Percentiles rank a stretch among this genome's conserved stretches.
Evolutionary conservation across 345 rosid genomes (phyloP).

Genomic region (Linum trigynum): DNA sequence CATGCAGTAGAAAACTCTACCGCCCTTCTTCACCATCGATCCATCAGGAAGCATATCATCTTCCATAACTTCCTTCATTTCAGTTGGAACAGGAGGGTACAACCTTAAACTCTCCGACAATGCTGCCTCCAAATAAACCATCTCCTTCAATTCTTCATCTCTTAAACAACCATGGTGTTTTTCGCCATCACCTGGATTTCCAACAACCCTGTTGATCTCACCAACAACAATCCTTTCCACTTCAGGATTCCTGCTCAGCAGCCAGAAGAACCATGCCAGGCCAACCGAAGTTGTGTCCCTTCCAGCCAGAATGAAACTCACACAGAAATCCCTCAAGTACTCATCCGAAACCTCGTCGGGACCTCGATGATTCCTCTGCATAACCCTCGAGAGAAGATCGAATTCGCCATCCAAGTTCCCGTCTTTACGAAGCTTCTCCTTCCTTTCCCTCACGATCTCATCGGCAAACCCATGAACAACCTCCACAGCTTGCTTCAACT

Average conservation of each 20-base stretch:
- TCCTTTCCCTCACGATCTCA: conserved; percentile 23
- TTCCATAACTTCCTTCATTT: conserved; percentile 47
- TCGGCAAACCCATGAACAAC: conserved; percentile 57
- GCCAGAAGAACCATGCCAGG: conserved; percentile 72
- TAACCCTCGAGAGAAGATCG: conserved; percentile 58
- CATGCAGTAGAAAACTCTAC: conserved; percentile 36
- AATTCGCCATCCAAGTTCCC: conserved; percentile 22
- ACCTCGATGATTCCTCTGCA: conserved; percentile 24
- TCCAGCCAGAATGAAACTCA: conserved; percentile 65
- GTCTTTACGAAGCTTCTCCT: conserved; percentile 1
- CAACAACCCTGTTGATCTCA: conserved; percentile 29
- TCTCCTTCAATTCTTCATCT: conserved; percentile 39
- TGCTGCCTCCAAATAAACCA: conserved; percentile 60
- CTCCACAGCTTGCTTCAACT: conserved; percentile 39
- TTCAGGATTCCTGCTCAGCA: conserved; percentile 34
- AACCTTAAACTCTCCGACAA: conserved; percentile 63
- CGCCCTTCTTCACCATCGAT: conserved; percentile 34
- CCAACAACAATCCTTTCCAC: conserved; percentile 43
- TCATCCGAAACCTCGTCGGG: conserved; percentile 17
- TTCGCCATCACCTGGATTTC: conserved; percentile 3
- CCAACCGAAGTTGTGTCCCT: conserved; percentile 76
- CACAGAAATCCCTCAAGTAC: conserved; percentile 52
- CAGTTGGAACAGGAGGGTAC: conserved; percentile 65
- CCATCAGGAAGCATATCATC: conserved; percentile 62
- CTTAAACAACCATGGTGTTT: conserved; percentile 14